Conservation (phyloP, 495 filamentous ascomycete species). For the Lichenothelia convexa region DNA sequence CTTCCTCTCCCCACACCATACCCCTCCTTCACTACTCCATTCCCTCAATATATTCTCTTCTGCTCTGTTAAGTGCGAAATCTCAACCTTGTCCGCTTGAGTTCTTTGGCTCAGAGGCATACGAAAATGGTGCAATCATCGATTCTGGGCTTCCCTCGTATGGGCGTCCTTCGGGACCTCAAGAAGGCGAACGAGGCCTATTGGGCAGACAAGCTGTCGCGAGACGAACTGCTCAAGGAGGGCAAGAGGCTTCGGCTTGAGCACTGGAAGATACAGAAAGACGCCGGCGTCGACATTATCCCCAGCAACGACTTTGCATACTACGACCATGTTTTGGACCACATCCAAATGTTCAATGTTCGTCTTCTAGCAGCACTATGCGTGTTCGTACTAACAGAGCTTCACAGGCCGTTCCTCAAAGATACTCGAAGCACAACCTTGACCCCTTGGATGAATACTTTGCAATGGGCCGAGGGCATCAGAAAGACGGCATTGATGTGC, state of each 20-base stretch:
- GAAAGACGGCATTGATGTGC: conserved; percentile 81
- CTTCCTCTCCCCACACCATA: too few relatives aligned
- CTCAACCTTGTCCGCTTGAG: not conserved
- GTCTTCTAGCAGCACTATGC: conserved; percentile 18
- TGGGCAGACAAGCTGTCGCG: conserved; percentile 88
- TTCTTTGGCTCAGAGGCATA: not conserved
- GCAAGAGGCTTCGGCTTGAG: conserved; percentile 82
- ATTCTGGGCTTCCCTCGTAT: conserved; percentile 82
- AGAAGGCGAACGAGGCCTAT: conserved; percentile 97
- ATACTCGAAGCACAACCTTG: conserved; percentile 70
- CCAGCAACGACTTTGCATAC: conserved; percentile 97
- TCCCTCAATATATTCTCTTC: not conserved
- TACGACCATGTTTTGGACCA: conserved; percentile 98
- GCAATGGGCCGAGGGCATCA: conserved; percentile 98
- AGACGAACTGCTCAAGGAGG: conserved; percentile 73
- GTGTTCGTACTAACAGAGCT: conserved; percentile 1
- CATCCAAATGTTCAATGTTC: conserved; percentile 93
- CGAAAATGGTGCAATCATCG: conserved; percentile 24
- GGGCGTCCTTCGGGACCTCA: conserved; percentile 94
- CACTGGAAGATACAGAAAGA: conserved; percentile 99
- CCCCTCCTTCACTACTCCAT: not conserved
- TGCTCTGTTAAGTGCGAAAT: not conserved
- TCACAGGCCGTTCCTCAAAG: conserved; percentile 66
- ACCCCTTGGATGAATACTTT: conserved; percentile 89
- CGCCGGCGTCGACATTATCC: conserved; percentile 89